Conservation (phyloP, 1,284 basidiomycete species). For the Ustilago tritici region DNA sequence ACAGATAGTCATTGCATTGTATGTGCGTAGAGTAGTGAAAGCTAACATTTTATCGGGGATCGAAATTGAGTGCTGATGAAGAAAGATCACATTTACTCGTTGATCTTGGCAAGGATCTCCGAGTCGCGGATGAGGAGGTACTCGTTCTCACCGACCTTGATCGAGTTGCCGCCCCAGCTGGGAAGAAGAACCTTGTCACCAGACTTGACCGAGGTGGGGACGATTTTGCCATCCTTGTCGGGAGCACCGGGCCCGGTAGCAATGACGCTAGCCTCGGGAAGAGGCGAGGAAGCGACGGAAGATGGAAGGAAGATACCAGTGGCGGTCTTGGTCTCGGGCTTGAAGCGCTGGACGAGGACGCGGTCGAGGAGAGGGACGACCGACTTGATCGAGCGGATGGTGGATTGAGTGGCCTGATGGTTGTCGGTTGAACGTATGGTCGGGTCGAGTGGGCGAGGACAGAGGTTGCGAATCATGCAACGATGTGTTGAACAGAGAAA, state of each 20-base stretch:
- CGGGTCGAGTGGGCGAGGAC: not conserved
- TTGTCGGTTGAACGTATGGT: not conserved
- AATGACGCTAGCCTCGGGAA: conserved; percentile 96
- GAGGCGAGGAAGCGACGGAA: conserved; percentile 82
- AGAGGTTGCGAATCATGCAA: not conserved
- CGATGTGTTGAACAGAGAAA: not conserved
- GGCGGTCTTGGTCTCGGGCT: conserved; percentile 75
- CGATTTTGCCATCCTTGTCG: conserved; percentile 82
- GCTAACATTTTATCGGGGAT: not conserved
- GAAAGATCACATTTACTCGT: conserved; percentile 77
- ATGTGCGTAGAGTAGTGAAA: not conserved
- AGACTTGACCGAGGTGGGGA: conserved; percentile 83
- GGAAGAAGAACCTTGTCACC: conserved; percentile 94
- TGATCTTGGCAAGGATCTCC: conserved; percentile 96
- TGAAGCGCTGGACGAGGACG: conserved; percentile 96
- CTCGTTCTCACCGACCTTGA: conserved; percentile 98
- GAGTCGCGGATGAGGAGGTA: conserved; percentile 94
- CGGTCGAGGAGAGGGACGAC: conserved; percentile 93
- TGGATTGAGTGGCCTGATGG: conserved; percentile 54
- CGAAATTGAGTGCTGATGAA: not conserved
- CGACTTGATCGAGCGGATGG: conserved; percentile 81
- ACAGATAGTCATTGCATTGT: conserved; percentile 21
- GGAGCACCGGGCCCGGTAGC: conserved; percentile 92
- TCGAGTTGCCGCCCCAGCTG: conserved; percentile 93
- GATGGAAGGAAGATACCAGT: conserved; percentile 91